These are phyloP conservation scores for Kurtzmaniella fragi DNA, from an alignment of 805 yeast genomes.

Conservation along the genomic window DNA sequence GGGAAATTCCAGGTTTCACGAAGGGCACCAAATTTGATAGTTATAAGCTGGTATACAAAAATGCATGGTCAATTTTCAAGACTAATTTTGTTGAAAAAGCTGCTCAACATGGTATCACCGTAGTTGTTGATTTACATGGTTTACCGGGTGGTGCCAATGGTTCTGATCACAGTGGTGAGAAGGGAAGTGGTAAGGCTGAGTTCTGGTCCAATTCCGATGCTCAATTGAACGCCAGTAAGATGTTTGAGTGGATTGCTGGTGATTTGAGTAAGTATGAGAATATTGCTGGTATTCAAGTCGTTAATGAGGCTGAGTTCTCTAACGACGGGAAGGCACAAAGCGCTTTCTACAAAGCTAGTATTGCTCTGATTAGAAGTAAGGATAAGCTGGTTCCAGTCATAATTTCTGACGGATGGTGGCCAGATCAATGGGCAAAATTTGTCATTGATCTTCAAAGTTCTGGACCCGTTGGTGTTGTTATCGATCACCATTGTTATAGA, in stretches of 20 bases:
- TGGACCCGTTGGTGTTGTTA: constrained; percentile 53
- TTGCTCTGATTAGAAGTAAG: constrained; percentile 49
- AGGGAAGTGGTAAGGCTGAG: constrained; percentile 42
- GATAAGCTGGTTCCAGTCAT: constrained; percentile 62
- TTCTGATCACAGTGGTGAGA: constrained; percentile 78
- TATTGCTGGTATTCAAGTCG: constrained; percentile 76
- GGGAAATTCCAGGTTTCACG: constrained; percentile 69
- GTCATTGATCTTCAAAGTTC: constrained; percentile 40
- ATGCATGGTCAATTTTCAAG: constrained; percentile 68
- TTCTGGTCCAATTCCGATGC: constrained; percentile 53
- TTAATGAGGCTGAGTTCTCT: constrained; percentile 75
- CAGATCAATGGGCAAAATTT: constrained; percentile 72
- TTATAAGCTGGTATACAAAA: constrained; percentile 51
- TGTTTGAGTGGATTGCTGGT: constrained; percentile 55
- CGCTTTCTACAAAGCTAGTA: constrained; percentile 61
- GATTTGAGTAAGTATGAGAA: constrained; percentile 59
- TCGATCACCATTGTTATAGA: constrained; percentile 84
- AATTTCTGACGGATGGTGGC: constrained; percentile 94
- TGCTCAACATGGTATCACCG: constrained; percentile 55
- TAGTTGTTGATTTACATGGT: constrained; percentile 82
- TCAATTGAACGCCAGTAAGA: constrained; percentile 42
- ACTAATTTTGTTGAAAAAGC: constrained; percentile 55
- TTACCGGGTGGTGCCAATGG: constrained; percentile 91
- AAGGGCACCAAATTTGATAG: constrained; percentile 59
- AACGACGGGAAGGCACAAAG: constrained; percentile 47